phyloP scores from a whole-genome alignment of 164 flowering plant genomes.

The Cinnamomum chago region DNA sequence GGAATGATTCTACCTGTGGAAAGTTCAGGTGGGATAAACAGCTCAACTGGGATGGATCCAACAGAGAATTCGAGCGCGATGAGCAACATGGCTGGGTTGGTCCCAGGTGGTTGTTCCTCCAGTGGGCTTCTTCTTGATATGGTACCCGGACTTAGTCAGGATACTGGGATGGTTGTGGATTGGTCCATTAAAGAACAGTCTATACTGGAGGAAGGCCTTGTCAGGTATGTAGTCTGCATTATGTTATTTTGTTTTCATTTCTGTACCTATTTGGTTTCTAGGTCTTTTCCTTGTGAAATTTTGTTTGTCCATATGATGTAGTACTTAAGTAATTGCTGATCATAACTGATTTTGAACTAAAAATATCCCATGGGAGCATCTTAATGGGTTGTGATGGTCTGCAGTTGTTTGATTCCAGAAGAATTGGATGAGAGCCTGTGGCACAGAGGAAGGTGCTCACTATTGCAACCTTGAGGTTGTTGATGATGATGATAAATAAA shows the following conservation, averaged over 20 bases:
- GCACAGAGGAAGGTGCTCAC: no score
- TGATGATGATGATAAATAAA: no score
- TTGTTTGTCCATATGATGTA: not conserved
- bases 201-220: slow-evolving; percentile 78
- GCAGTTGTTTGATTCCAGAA: not conserved
- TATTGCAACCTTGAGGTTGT: no score
- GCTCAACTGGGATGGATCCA: slow-evolving; percentile 26
- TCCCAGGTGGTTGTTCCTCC: slow-evolving; percentile 24
- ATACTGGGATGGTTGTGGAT: slow-evolving; percentile 70
- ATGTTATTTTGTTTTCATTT: not conserved
- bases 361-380: not conserved
- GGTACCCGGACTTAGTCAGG: slow-evolving; percentile 61
- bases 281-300: not conserved
- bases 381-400: not conserved
- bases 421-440: no score
- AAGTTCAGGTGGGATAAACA: slow-evolving; percentile 26
- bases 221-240: slow-evolving; percentile 49
- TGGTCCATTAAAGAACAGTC: slow-evolving; percentile 86
- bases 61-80: slow-evolving; percentile 27
- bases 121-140: slow-evolving; percentile 44
- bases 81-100: slow-evolving; percentile 26
- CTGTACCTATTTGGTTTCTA: not conserved
- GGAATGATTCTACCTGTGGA: slow-evolving; percentile 34
- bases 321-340: not conserved
- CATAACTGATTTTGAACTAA: not conserved